Evolutionary conservation across 2,329 filamentous ascomycete genomes (phyloP).

Genomic region (Volutella citrinella): DNA sequence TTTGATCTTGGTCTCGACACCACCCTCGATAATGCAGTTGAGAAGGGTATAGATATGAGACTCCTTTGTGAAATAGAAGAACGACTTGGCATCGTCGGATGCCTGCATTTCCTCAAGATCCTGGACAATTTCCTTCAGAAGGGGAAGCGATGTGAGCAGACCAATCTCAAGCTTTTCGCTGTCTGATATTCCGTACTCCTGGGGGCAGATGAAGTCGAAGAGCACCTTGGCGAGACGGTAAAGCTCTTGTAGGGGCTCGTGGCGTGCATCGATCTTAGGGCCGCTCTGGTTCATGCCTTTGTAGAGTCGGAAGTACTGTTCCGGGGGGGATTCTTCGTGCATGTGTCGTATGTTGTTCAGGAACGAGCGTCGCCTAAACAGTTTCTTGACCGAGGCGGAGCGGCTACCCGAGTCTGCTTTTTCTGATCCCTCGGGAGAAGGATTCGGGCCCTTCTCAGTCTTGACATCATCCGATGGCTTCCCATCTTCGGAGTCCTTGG

Average conservation of each 20-base stretch:
- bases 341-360: conserved; percentile 50
- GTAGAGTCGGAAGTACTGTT: conserved; percentile 88
- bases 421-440: conserved; percentile 34
- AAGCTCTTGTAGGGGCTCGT: conserved; percentile 86
- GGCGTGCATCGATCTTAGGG: conserved; percentile 76
- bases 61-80: conserved; percentile 99
- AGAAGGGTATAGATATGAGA: conserved; percentile 97
- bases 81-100: conserved; percentile 88
- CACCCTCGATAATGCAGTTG: conserved; percentile 96
- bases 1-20: conserved; percentile 94
- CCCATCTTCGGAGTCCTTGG: conserved; percentile 40
- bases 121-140: conserved; percentile 94
- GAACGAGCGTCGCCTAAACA: conserved; percentile 61
- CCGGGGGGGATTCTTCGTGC: conserved; percentile 55
- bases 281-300: conserved; percentile 66
- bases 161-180: conserved; percentile 98
- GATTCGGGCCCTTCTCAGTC: conserved; percentile 26
- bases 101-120: conserved; percentile 97
- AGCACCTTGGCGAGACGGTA: conserved; percentile 92
- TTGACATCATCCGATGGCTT: conserved; percentile 36
- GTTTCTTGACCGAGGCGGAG: conserved; percentile 36
- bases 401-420: conserved; percentile 39
- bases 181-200: conserved; percentile 96
- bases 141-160: conserved; percentile 84
- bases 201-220: conserved; percentile 97